Base-by-base conservation (phyloP, 257 asterid species). In the Jaltomata sinuosa region DNA sequence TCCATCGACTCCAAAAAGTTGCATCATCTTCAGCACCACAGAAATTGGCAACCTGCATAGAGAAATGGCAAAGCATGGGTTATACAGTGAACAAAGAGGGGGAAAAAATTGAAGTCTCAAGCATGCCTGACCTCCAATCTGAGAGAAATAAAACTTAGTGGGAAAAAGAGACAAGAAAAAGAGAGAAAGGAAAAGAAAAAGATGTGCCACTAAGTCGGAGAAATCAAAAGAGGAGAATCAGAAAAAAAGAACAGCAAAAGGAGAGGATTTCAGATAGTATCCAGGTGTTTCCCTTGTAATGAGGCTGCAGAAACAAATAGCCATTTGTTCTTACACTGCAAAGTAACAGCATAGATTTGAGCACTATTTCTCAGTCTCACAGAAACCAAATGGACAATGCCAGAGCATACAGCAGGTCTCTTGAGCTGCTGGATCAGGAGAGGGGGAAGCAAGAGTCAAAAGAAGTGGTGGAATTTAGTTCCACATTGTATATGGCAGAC, bases 1-100 rank as follows among this genome's bases (percentile, higher is more conserved):
- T 97, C 99, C 94, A 94, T 87, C 99, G 96, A 89, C 99, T 95
- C 99, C 99, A 97, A 82, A 97, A 97, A 81, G 95, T 91, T 71
- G 99, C 97, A 87, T 95, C 99, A 84, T 97, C 98, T 90, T 97
- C 99, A 88, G 97, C 91, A 88, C 94, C 90, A 83, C 95, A 90
- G 89, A 97, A 97, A 87, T 95, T 95, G 68, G 99, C 99, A 77
- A 97, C 99, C 99, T 97, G 90, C 84, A 88, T 19, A 77, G 27
- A 29, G 29, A 77, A 77, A 49, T 49, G 49, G 64, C 19, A 49
- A 29, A 77, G 22, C 45, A 77, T 3, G n/a, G 27, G 29, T 77
- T 77, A 77, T 77, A 49, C 62, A 49, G 18, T 18, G 10, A 50
- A 18, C 32, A 8, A 69, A 71, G 32, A 15, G 40, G 84, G 38